Evolutionary conservation across 345 rosid genomes (phyloP).

Genomic region (Aethionema arabicum): DNA sequence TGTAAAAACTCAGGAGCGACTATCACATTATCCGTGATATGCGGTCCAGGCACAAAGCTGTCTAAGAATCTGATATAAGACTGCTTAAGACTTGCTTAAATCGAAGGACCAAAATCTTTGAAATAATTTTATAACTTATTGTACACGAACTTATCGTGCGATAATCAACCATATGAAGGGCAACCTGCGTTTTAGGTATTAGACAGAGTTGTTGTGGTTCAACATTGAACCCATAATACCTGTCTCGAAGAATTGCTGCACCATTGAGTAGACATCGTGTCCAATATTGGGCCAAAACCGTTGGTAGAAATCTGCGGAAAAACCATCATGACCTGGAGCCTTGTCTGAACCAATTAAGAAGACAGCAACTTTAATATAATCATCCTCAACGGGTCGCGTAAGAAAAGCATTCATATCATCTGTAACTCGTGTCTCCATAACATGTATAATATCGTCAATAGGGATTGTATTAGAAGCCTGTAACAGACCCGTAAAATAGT

Average conservation of each 20-base stretch:
- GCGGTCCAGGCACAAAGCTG: not conserved
- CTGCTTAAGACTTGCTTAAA: too few species aligned
- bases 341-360: not conserved
- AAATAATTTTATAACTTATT: too few species aligned
- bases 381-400: not conserved
- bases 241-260: not conserved
- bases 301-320: too few species aligned
- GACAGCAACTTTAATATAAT: too few species aligned
- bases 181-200: not conserved
- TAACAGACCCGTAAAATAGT: too few species aligned
- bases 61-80: too few species aligned
- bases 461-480: too few species aligned
- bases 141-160: not conserved
- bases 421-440: too few species aligned
- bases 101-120: too few species aligned
- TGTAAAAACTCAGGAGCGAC: not conserved
- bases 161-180: not conserved
- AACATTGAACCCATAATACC: not conserved
- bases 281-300: too few species aligned
- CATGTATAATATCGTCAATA: too few species aligned
- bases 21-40: not conserved
- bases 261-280: not conserved
- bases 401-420: not conserved
- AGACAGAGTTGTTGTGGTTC: not conserved
- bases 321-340: not conserved